Evolutionary conservation across 202 grass and related monocot species (phyloP).

Genomic region (Panicum hallii): DNA sequence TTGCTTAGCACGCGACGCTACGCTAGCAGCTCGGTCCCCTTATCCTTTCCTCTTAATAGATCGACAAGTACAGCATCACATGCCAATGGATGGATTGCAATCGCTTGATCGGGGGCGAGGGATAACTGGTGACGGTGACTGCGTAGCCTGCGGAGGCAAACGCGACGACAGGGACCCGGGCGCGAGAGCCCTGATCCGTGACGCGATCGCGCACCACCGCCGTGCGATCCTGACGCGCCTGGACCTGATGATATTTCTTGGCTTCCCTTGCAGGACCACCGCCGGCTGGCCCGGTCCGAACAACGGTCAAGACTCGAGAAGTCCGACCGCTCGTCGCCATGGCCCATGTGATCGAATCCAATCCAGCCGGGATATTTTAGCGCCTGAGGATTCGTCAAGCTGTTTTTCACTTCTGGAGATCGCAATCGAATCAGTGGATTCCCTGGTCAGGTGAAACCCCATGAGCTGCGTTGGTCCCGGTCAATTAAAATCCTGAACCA

Average conservation of each 20-base stretch:
- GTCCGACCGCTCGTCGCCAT: neutral
- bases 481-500: neutral
- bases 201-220: neutral
- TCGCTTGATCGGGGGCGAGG: neutral
- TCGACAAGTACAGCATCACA: slow-evolving; percentile 3
- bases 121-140: neutral
- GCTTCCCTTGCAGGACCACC: neutral
- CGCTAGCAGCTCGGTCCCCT: neutral
- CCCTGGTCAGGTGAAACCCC: no score
- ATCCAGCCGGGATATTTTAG: neutral
- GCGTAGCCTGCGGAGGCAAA: neutral
- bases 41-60: neutral
- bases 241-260: neutral
- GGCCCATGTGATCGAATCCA: neutral
- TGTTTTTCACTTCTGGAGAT: no score
- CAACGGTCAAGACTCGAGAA: neutral
- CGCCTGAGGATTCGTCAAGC: neutral
- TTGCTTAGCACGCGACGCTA: neutral
- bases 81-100: neutral
- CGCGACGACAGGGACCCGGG: neutral
- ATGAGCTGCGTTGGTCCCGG: neutral
- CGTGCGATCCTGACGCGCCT: neutral
- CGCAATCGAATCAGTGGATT: no score
- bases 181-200: neutral
- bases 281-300: neutral